Evolutionary conservation across 768 basidiomycete genomes (phyloP), one percentile per base, ranked within the genome.

Genomic region (Tulasnella sp.): DNA sequence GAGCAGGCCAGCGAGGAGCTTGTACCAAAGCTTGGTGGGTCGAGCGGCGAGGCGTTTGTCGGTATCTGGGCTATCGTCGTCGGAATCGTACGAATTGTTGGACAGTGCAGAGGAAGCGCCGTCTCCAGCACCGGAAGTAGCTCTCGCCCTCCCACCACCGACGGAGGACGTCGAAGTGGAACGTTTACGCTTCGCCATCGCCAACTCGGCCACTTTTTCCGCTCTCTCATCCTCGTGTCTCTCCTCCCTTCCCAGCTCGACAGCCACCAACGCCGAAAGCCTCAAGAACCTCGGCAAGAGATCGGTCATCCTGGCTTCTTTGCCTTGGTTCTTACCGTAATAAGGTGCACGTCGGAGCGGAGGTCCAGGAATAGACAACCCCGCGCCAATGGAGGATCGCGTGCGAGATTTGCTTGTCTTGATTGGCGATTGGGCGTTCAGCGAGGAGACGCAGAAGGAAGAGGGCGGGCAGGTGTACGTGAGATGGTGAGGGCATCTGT

Each of bases 21-120:
- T 86, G 82, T 94, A 96, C 94, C 94, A 96, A 78, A 90, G 89
- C 34, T 87, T 84, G 36, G 92, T 90, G 0, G 93, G 93, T 1
- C 75, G 74, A 11, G 80, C 80, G 25, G 77, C 67, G 19, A 42
- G 31, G 25, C 52, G 37, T 31, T 58, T 54, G 34, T 2, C 17
- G 39, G 34, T 58, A 15, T 29, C 42, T 38, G 29, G 25, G 34
- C 22, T 52, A 34, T 9, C 77, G 69, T 73, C 72, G 40, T 73
- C 72, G 67, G 58, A n/a, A 45, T 73, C 72, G 42, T 70, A 54
- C 36, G 45, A 40, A 19, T 75, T 15, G 77, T 38, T 75, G 19
- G 52, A 58, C 22, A 49, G n/a, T 19, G 58, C 76, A 42, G 68
- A 37, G 3, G 78, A 76, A 3, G 42, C 49, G 8, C 22, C 31